Percentiles rank a stretch among this genome's conserved stretches.
Evolutionary conservation across 2,329 filamentous ascomycete genomes (phyloP).

Genomic region (Paecilomyces dactylethromorphus): DNA sequence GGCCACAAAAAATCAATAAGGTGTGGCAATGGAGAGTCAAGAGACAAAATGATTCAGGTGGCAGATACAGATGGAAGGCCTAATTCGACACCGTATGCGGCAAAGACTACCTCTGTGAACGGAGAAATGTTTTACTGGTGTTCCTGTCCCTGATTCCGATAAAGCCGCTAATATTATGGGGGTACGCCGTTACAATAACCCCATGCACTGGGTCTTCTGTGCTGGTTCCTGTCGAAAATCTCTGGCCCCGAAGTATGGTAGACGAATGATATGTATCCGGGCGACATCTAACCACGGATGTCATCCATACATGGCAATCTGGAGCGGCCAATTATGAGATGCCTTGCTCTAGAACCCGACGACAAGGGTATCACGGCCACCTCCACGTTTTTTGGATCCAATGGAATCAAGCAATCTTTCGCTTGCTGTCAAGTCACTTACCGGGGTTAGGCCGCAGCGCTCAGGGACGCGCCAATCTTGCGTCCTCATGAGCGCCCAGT

Average conservation of each 20-base stretch:
- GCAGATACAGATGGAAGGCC: neutral
- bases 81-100: neutral
- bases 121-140: neutral
- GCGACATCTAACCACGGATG: neutral
- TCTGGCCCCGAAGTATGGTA: neutral
- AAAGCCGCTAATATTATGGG: neutral
- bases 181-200: neutral
- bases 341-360: neutral
- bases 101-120: neutral
- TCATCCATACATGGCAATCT: neutral
- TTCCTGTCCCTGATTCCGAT: neutral
- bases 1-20: neutral
- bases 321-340: neutral
- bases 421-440: neutral
- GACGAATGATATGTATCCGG: neutral
- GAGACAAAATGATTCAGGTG: neutral
- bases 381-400: neutral
- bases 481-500: neutral
- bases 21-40: neutral
- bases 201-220: neutral
- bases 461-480: neutral
- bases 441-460: neutral
- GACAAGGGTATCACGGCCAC: neutral
- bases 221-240: neutral
- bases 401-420: neutral